Base-by-base conservation (phyloP, 768 basidiomycete species). In the Goffeauzyma gilvescens region DNA sequence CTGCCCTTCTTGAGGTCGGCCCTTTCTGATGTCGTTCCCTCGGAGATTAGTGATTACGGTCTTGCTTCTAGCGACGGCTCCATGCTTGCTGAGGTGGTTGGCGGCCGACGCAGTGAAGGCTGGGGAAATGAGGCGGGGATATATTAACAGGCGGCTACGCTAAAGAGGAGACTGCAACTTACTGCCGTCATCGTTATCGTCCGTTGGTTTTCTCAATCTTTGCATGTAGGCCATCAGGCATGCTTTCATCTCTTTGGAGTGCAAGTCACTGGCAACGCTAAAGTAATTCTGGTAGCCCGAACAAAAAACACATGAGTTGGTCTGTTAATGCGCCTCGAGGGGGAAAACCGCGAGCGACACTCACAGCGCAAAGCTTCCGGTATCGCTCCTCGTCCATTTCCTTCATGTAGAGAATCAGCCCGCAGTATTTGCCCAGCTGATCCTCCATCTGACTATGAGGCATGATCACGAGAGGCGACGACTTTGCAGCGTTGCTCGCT, bases 351-450 rank as follows among this genome's bases (percentile, higher is more conserved):
- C 0, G 23, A 30, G 33, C 14, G 17, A 13, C 8, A 70, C 80
- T 44, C 55, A 90, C 90, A 28, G 79, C 84, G 57, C 87, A 95
- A 23, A 95, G 66, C 56, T 81, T 84, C 32, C 77, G 79, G 59
- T 95, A 96, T 18, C 81, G 65, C 42, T 65, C 66, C 60, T 93
- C 84, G 47, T 93, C 87, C 82, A 95, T 90, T 67, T 96, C 90
- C 60, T 85, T 89, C 44, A 95, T 65, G 58, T 90, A 96, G 14
- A 95, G 68, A 64, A 96, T 75, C 40, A 96, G 63, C 1, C 89
- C 89, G 23, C 79, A 74, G 63, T 95, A 96, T 32, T 80, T 72
- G 18, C 80, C 83, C 15, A 96, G 71, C 61, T 85, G 84, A 26
- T 69, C 68, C 55, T 95, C 85, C 59, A 93, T 70, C 14, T 72